phyloP scores from a whole-genome alignment of 1,139 yeast species.

The Saccharomyces pastorianus region DNA sequence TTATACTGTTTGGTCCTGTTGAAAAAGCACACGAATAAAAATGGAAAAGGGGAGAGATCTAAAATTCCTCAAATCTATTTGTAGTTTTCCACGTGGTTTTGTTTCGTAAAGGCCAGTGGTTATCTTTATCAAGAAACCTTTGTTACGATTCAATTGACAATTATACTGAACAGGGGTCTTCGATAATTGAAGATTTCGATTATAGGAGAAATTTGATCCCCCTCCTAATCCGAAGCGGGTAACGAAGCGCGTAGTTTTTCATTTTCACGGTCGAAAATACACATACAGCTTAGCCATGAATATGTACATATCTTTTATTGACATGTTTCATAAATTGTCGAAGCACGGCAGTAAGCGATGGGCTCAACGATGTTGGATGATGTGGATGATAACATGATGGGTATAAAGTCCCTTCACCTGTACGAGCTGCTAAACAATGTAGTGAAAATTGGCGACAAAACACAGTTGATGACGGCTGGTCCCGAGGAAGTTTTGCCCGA shows the following conservation, averaged over 20 bases:
- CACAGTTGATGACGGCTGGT: slow-evolving; percentile 8
- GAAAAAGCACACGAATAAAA: background rate
- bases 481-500: slow-evolving; percentile 17
- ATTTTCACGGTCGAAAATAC: background rate
- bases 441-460: slow-evolving; percentile 12
- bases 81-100: background rate
- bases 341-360: background rate
- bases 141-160: background rate
- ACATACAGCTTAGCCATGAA: background rate
- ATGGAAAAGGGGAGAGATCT: background rate
- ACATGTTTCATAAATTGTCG: background rate
- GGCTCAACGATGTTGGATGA: slow-evolving; percentile 12
- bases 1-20: background rate
- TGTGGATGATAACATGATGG: slow-evolving; percentile 29
- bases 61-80: background rate
- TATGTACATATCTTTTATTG: background rate
- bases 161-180: background rate
- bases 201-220: slow-evolving; percentile 8
- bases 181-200: slow-evolving; percentile 5
- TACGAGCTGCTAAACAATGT: slow-evolving; percentile 15
- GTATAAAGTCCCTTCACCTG: slow-evolving; percentile 19
- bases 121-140: background rate
- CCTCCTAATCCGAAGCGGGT: background rate
- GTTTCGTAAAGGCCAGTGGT: background rate
- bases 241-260: background rate